Conservation (phyloP, 2,329 filamentous ascomycete species). For the Penicillium sp. region DNA sequence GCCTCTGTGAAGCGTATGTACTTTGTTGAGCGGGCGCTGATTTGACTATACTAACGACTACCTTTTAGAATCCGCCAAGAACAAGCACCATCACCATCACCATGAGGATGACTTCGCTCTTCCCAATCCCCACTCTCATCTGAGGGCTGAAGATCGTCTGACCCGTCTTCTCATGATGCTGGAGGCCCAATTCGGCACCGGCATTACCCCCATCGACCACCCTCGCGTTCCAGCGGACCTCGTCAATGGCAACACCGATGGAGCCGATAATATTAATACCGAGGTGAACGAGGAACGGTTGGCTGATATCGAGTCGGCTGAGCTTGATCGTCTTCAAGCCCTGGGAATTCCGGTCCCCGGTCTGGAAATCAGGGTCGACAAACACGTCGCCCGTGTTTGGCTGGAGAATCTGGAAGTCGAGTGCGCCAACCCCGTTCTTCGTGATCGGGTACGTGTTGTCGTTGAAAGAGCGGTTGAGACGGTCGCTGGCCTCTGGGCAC, state of each 20-base stretch:
- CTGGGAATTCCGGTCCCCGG: constrained; percentile 88
- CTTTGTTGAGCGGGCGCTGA: constrained; percentile 10
- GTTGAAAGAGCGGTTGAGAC: constrained; percentile 87
- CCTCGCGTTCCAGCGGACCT: constrained; percentile 45
- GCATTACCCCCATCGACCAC: constrained; percentile 68
- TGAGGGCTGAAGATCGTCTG: constrained; percentile 70
- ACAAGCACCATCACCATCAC: constrained; percentile 50
- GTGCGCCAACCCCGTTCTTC: constrained; percentile 69
- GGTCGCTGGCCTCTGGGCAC: constrained; percentile 62
- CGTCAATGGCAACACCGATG: constrained; percentile 15
- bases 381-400: constrained; percentile 83
- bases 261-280: constrained; percentile 26
- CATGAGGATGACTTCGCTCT: constrained; percentile 39
- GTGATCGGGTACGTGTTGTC: constrained; percentile 79
- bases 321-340: constrained; percentile 72
- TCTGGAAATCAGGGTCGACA: constrained; percentile 79
- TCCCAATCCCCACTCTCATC: constrained; percentile 67
- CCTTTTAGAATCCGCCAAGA: constrained; percentile 52
- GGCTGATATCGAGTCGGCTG: constrained; percentile 56
- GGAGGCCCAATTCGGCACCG: constrained; percentile 91
- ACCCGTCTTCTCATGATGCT: constrained; percentile 89
- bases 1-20: constrained; percentile 82
- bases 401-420: constrained; percentile 88
- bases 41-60: constrained; percentile 16
- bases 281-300: constrained; percentile 44